phyloP scores from a whole-genome alignment of 805 yeast genomes.

The Yarrowia bubula region DNA sequence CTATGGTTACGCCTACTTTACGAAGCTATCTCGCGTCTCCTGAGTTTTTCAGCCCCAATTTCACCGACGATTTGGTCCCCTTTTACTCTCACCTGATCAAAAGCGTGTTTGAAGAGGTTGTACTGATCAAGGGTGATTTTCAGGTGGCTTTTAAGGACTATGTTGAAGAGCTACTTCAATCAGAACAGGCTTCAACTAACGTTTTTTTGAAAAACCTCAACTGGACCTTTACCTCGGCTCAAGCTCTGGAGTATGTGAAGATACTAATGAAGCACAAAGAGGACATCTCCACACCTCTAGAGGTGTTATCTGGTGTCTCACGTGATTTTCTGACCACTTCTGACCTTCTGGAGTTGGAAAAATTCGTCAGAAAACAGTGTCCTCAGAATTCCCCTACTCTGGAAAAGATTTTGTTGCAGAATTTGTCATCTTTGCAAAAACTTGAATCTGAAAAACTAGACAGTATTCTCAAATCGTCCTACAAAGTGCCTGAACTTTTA shows the following conservation, averaged over 20 bases:
- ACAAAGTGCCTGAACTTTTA: background rate
- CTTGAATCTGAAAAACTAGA: conserved; percentile 3
- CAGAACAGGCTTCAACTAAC: background rate
- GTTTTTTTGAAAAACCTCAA: background rate
- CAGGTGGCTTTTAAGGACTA: background rate
- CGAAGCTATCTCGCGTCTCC: conserved; percentile 7
- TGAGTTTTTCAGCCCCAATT: conserved; percentile 2
- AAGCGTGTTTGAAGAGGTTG: background rate
- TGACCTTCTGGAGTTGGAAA: background rate
- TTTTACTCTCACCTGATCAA: conserved; percentile 19
- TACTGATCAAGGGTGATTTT: background rate
- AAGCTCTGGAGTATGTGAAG: conserved; percentile 1
- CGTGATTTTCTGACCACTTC: background rate
- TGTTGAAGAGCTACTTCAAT: background rate
- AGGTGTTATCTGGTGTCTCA: background rate
- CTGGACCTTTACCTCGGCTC: conserved; percentile 4
- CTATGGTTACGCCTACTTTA: background rate
- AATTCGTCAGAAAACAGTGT: conserved; percentile 12
- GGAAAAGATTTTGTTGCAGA: background rate
- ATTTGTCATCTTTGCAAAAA: background rate
- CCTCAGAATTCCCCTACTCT: background rate
- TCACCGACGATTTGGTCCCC: background rate
- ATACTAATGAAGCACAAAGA: background rate
- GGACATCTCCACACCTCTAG: background rate
- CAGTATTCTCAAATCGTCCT: background rate